Evolutionary conservation across 1,139 yeast species (phyloP), one percentile per base, ranked within the genome.

Genomic region (Williopsis jadinii): DNA sequence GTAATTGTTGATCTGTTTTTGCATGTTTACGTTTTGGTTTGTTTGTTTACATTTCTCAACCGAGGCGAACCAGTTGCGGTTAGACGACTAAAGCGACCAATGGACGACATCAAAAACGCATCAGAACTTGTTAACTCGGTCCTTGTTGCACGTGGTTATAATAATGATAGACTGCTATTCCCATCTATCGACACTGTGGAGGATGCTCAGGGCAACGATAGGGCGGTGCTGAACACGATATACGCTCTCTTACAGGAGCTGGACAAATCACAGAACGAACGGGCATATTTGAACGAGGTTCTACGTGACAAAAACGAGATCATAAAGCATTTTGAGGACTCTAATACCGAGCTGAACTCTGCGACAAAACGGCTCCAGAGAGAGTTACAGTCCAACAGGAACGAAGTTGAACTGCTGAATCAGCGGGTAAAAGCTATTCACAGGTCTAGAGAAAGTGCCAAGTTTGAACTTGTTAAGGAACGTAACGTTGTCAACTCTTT

Each of bases 401-500:
- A 44, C 28, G 42, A 42, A 32, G 15, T 35, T 12, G 12, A 37
- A 4, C 19, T 42, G 2, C 15, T 38, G 14, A 35, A 39, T 14
- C 40, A 38, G 12, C 10, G 29, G 2, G 31, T 37, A 5, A 47
- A 37, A 40, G 8, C 32, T 2, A 19, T 30, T 9, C 41, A 35
- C 14, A 12, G 8, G 28, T 41, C 36, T 24, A 45, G 34, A 15
- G n/a, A 9, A 11, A n/a, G 30, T 3, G 32, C 34, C 26, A 50
- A 42, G 13, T 36, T 36, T 29, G 45, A 33, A 11, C 14, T 47
- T 5, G 14, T 27, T 8, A 26, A 14, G 2, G 44, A 42, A 24
- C 63, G 62, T 38, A 54, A 48, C 39, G 56, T 65, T 61, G 58
- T 61, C 35, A 45, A 50, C 34, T 70, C 68, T 38, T 47, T 69